These are phyloP conservation scores for Aspergillus piperis DNA, from an alignment of 2,329 filamentous ascomycete species.

Conservation along the genomic window DNA sequence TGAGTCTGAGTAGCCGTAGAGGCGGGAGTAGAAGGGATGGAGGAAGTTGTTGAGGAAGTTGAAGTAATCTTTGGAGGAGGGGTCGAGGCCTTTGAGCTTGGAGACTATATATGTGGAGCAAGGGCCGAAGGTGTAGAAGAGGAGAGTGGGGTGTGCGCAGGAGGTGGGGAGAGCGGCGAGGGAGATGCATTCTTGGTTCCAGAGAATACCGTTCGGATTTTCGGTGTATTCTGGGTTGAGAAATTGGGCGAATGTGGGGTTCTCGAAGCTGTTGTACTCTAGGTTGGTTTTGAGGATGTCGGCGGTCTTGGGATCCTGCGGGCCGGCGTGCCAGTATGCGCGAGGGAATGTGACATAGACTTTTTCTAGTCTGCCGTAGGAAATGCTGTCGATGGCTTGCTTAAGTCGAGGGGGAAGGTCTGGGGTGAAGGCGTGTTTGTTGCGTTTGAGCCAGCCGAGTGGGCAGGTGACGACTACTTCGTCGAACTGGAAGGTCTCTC, in stretches of 20 bases:
- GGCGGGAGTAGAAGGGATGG: conserved; percentile 71
- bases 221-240: conserved; percentile 68
- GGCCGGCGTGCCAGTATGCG: conserved; percentile 69
- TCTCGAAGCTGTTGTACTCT: conserved; percentile 36
- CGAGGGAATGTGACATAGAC: conserved; percentile 68
- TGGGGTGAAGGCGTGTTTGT: conserved; percentile 49
- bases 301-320: conserved; percentile 18
- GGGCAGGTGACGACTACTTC: conserved; percentile 56
- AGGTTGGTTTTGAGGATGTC: conserved; percentile 1
- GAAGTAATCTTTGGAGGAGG: conserved; percentile 52
- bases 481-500: conserved; percentile 47
- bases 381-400: conserved; percentile 50
- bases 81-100: conserved; percentile 30
- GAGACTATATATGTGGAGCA: conserved; percentile 44
- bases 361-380: conserved; percentile 51
- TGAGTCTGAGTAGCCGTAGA: conserved; percentile 65
- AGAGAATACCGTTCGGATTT: conserved; percentile 62
- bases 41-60: conserved; percentile 67
- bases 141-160: conserved; percentile 72
- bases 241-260: conserved; percentile 74
- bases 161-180: conserved; percentile 64
- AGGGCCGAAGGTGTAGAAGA: conserved; percentile 67
- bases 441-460: conserved; percentile 56
- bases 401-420: conserved; percentile 44
- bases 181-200: conserved; percentile 77